phyloP scores from a whole-genome alignment of 2,329 filamentous ascomycete species.

The Neodidymelliopsis sp. region DNA sequence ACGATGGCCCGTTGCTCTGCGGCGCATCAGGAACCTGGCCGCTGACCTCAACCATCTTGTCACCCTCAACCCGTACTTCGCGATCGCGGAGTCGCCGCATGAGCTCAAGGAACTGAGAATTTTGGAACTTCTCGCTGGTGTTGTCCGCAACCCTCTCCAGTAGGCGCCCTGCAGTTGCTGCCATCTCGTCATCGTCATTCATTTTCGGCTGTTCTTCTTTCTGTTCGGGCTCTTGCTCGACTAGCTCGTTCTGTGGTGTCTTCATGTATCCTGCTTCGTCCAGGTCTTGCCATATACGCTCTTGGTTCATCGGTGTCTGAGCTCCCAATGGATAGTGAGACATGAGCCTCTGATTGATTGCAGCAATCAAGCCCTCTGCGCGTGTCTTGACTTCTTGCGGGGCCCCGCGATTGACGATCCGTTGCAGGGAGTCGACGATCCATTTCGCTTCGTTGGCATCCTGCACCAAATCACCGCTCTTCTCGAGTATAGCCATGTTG shows the following conservation, averaged over 20 bases:
- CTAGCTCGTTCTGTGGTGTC: conserved; percentile 24
- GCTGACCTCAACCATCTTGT: conserved; percentile 67
- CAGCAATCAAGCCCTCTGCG: conserved; percentile 36
- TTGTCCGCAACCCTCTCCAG: conserved; percentile 74
- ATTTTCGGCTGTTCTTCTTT: conserved; percentile 35
- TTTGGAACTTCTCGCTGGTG: conserved; percentile 75
- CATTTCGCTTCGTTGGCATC: conserved; percentile 45
- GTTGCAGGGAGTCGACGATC: conserved; percentile 43
- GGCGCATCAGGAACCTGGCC: not conserved
- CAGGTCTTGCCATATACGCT: conserved; percentile 40
- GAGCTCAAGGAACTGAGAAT: conserved; percentile 77
- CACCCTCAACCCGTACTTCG: conserved; percentile 76
- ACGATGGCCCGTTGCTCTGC: not conserved
- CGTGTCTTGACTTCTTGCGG: conserved; percentile 36
- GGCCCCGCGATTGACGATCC: conserved; percentile 35
- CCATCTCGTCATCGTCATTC: conserved; percentile 70
- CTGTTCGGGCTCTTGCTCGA: conserved; percentile 38
- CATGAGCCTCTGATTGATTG: conserved; percentile 48
- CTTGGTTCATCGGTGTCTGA: conserved; percentile 29
- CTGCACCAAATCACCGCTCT: conserved; percentile 32
- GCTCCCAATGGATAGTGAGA: conserved; percentile 43
- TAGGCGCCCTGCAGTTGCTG: conserved; percentile 73
- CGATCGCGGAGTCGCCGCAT: conserved; percentile 78
- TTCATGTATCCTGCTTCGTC: conserved; percentile 41
- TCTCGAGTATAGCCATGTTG: conserved; percentile 36